Evolutionary conservation across 2,329 filamentous ascomycete genomes (phyloP).

Genomic region (Ilyonectria sp.): DNA sequence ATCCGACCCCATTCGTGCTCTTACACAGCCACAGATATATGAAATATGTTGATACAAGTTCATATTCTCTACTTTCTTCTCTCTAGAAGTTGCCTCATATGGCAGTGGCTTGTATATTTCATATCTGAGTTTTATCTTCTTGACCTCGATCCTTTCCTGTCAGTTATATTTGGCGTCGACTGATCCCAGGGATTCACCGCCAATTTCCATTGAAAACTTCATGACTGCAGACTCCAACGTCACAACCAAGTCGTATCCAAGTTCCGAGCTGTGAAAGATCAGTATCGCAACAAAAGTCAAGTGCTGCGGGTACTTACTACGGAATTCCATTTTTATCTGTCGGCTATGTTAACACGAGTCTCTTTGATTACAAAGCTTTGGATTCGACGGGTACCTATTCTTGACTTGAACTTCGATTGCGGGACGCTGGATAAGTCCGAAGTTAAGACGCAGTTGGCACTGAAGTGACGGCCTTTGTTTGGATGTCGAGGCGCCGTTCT

Average conservation of each 20-base stretch:
- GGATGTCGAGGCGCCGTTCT: conserved; percentile 13
- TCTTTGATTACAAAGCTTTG: too few species aligned
- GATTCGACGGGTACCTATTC: background rate
- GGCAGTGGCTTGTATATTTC: too few species aligned
- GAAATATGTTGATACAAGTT: too few species aligned
- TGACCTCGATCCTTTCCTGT: too few species aligned
- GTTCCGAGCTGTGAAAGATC: background rate
- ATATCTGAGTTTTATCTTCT: too few species aligned
- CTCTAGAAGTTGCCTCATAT: too few species aligned
- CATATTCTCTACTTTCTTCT: too few species aligned
- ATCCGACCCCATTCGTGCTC: too few species aligned
- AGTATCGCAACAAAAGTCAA: background rate
- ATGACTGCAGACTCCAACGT: conserved; percentile 20
- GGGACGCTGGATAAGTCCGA: background rate
- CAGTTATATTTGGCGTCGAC: conserved; percentile 19
- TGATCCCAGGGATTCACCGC: conserved; percentile 12
- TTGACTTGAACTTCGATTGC: background rate
- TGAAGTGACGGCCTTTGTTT: background rate
- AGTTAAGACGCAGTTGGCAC: background rate
- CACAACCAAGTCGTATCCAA: conserved; percentile 7
- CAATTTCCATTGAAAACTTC: conserved; percentile 20
- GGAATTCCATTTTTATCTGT: background rate
- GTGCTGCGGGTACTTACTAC: conserved; percentile 3
- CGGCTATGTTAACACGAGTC: background rate
- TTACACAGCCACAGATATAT: too few species aligned